Percentiles rank a stretch among this genome's conserved stretches.
These are phyloP conservation scores for Cicer arietinum DNA, from an alignment of 306 rosid species.

Conservation along the genomic window DNA sequence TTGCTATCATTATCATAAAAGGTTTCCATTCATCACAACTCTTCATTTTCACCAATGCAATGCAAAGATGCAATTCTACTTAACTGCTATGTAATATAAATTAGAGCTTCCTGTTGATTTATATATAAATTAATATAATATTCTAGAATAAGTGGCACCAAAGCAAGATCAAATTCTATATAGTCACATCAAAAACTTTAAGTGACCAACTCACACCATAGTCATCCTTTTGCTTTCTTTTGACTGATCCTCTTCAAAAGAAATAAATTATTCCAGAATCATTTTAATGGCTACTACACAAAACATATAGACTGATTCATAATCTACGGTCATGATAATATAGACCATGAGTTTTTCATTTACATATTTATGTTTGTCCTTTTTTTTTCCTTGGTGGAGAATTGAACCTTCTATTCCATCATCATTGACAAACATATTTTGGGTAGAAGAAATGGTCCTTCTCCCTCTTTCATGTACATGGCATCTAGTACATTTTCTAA, in stretches of 20 bases:
- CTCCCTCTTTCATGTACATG: slow-evolving; percentile 33
- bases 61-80: neutral
- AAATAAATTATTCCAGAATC: slow-evolving; percentile 52
- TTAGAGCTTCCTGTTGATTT: slow-evolving; percentile 40
- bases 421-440: slow-evolving; percentile 48
- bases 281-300: slow-evolving; percentile 25
- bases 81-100: neutral
- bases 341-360: slow-evolving; percentile 61
- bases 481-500: slow-evolving; percentile 56
- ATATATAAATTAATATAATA: slow-evolving; percentile 45
- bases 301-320: slow-evolving; percentile 44
- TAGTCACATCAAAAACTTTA: slow-evolving; percentile 68
- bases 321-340: slow-evolving; percentile 21
- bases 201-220: slow-evolving; percentile 58
- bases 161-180: slow-evolving; percentile 77
- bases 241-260: slow-evolving; percentile 49
- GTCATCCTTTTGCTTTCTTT: slow-evolving; percentile 54
- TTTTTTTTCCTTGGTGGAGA: slow-evolving; percentile 23
- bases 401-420: slow-evolving; percentile 27
- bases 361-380: slow-evolving; percentile 8
- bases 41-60: slow-evolving; percentile 50
- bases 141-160: slow-evolving; percentile 67
- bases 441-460: slow-evolving; percentile 48
- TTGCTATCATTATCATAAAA: slow-evolving; percentile 71
- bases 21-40: slow-evolving; percentile 78